Evolutionary conservation across 1,284 basidiomycete species (phyloP).

Genomic region (Mrakiaceae sp.): DNA sequence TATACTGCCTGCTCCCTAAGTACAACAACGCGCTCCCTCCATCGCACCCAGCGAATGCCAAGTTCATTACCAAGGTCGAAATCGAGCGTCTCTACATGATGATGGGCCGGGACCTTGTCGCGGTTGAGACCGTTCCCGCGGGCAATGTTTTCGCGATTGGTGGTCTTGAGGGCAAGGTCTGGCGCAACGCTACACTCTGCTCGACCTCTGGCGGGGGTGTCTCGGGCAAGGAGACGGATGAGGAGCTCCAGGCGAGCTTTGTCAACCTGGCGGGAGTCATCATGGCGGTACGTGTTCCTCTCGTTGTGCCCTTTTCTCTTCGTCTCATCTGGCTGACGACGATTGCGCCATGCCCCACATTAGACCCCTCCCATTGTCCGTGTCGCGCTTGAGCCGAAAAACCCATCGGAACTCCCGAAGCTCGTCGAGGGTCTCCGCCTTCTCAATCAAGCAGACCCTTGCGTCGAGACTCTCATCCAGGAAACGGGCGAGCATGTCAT

Average conservation of each 20-base stretch:
- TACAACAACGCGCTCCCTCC: slow-evolving; percentile 61
- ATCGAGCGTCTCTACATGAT: slow-evolving; percentile 82
- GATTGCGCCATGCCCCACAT: neutral
- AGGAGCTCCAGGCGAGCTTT: slow-evolving; percentile 39
- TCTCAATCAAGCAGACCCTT: slow-evolving; percentile 91
- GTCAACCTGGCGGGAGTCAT: slow-evolving; percentile 74
- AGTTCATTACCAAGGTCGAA: slow-evolving; percentile 49
- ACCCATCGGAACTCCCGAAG: slow-evolving; percentile 82
- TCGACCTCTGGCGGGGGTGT: slow-evolving; percentile 37
- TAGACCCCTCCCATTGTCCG: slow-evolving; percentile 84
- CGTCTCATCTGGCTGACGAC: neutral
- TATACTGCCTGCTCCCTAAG: slow-evolving; percentile 79
- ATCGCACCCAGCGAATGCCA: slow-evolving; percentile 56
- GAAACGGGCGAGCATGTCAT: slow-evolving; percentile 97
- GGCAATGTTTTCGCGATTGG: slow-evolving; percentile 92
- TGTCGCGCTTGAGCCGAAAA: slow-evolving; percentile 80
- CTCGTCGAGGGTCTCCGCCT: slow-evolving; percentile 78
- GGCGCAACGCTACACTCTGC: slow-evolving; percentile 84
- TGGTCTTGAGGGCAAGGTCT: slow-evolving; percentile 81
- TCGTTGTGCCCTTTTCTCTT: neutral
- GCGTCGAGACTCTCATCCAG: slow-evolving; percentile 93
- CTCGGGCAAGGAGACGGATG: slow-evolving; percentile 30
- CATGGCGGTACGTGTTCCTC: slow-evolving; percentile 46
- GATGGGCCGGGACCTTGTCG: slow-evolving; percentile 91
- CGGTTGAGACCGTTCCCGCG: slow-evolving; percentile 73